These are phyloP conservation scores for Calonectria naviculata DNA, from an alignment of 2,329 filamentous ascomycete genomes.

Conservation along the genomic window DNA sequence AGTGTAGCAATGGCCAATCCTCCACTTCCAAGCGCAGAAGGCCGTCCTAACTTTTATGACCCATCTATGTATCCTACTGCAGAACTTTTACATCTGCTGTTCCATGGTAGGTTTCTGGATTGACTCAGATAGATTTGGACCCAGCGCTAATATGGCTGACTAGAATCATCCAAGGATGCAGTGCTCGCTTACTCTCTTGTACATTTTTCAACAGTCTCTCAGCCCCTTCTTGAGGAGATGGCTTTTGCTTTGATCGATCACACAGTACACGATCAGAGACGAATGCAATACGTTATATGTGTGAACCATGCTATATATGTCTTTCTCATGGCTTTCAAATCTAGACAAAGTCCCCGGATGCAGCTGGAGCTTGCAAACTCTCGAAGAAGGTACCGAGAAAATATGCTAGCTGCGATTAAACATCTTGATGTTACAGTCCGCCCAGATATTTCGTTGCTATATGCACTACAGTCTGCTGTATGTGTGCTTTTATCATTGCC, in stretches of 20 bases:
- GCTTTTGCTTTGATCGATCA: background rate
- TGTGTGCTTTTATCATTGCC: background rate
- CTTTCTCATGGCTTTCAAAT: background rate
- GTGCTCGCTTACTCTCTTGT: background rate
- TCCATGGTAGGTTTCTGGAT: background rate
- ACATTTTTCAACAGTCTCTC: background rate
- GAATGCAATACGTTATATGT: constrained; percentile 1
- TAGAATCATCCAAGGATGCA: background rate
- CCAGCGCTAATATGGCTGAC: background rate
- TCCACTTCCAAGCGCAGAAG: background rate
- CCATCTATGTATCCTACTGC: background rate
- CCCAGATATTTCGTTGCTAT: background rate
- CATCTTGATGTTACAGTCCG: background rate
- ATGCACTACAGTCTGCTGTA: constrained; percentile 7
- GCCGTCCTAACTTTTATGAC: background rate
- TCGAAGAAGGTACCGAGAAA: background rate
- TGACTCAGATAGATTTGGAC: too few relatives aligned
- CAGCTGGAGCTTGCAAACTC: background rate
- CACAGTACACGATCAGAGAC: background rate
- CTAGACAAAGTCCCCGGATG: background rate
- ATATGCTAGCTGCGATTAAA: background rate
- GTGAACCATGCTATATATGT: background rate
- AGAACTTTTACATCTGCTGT: background rate
- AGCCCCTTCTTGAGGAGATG: background rate
- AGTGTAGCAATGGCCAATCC: background rate